phyloP scores from a whole-genome alignment of 2,329 filamentous ascomycete species.

The Aspergillus pseudoglaucus region DNA sequence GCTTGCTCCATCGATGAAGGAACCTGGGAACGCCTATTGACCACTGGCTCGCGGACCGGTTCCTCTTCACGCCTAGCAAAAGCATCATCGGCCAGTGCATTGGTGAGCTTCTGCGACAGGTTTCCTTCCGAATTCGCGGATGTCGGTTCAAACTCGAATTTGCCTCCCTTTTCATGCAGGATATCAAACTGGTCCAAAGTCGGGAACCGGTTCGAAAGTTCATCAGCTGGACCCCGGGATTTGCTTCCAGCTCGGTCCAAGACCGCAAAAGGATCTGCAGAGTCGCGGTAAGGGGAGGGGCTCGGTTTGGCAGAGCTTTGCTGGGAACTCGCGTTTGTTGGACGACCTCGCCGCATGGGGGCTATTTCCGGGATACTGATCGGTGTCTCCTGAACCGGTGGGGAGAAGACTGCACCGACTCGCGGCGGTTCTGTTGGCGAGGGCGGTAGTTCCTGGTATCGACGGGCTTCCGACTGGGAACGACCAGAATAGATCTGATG shows the following conservation, averaged over 20 bases:
- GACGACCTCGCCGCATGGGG: conserved; percentile 85
- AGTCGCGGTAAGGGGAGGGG: conserved; percentile 63
- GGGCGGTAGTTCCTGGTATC: conserved; percentile 54
- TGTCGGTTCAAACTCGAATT: conserved; percentile 71
- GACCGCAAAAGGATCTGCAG: conserved; percentile 81
- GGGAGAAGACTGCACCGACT: conserved; percentile 74
- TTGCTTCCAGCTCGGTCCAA: conserved; percentile 61
- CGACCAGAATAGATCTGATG: conserved; percentile 63
- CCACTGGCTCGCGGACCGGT: conserved; percentile 20
- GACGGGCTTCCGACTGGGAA: conserved; percentile 57
- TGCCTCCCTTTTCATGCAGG: conserved; percentile 73
- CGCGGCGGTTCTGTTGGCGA: conserved; percentile 52
- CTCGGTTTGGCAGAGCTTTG: conserved; percentile 50
- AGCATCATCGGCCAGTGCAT: conserved; percentile 76
- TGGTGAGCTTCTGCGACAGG: conserved; percentile 61
- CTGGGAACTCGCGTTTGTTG: conserved; percentile 48
- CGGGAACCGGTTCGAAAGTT: conserved; percentile 78
- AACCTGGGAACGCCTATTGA: conserved; percentile 17
- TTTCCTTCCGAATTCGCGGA: conserved; percentile 46
- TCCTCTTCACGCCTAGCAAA: conserved; percentile 52
- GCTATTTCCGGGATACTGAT: conserved; percentile 73
- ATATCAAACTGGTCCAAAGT: conserved; percentile 90
- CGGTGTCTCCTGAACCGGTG: conserved; percentile 63
- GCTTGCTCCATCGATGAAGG: conserved; percentile 16
- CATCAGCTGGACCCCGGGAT: conserved; percentile 56